Conservation (phyloP, 2,329 filamentous ascomycete species). For the Ophiostoma himal-ulmi region DNA sequence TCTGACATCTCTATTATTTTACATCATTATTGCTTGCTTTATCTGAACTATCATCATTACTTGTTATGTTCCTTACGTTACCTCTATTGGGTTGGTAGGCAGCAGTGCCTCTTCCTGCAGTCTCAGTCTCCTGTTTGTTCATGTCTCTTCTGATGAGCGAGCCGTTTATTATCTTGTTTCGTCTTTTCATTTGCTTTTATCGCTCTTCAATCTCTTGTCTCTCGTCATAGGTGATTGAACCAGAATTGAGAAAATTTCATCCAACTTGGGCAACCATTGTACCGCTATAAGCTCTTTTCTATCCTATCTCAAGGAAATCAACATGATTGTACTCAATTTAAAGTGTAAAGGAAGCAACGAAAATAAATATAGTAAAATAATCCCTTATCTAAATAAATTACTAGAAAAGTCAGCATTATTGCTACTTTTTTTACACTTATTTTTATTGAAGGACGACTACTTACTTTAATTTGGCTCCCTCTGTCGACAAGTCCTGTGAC, state of each 20-base stretch:
- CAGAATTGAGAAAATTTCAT: background rate
- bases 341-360: background rate
- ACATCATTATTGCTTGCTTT: too few species aligned
- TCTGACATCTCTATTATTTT: background rate
- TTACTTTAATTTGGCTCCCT: background rate
- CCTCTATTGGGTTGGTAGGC: background rate
- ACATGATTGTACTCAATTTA: background rate
- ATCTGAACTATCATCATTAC: background rate
- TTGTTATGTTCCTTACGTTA: background rate
- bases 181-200: background rate
- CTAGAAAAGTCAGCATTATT: too few species aligned
- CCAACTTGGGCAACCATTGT: background rate
- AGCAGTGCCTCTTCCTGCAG: background rate
- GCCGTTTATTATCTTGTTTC: background rate
- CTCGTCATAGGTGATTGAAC: background rate
- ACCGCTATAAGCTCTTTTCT: background rate
- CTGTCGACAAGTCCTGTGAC: background rate
- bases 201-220: background rate
- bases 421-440: too few species aligned
- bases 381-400: too few species aligned
- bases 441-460: too few species aligned
- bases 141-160: background rate
- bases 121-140: background rate
- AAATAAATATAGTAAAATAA: too few species aligned
- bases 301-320: background rate